phyloP scores from a whole-genome alignment of 345 rosid species.

The Eucalyptus fibrosa region DNA sequence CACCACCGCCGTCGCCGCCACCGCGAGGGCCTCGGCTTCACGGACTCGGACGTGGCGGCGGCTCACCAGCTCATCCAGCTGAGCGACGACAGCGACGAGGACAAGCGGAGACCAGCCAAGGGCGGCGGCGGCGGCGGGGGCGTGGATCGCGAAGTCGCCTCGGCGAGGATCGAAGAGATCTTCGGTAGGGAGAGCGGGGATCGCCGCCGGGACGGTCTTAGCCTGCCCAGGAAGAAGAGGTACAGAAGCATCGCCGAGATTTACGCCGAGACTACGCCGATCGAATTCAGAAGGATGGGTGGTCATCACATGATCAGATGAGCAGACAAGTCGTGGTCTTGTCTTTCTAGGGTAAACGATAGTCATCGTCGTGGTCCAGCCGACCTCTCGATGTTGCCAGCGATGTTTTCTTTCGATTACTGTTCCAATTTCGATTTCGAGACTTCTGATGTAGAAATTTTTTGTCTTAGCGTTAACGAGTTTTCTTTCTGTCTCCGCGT shows the following conservation, averaged over 20 bases:
- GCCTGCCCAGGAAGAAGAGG: slow-evolving; percentile 7
- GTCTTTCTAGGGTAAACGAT: neutral
- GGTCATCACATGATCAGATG: neutral
- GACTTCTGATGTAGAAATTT: neutral
- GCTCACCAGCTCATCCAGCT: slow-evolving; percentile 27
- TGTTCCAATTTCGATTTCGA: neutral
- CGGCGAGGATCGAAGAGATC: slow-evolving; percentile 15
- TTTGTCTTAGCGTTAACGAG: neutral
- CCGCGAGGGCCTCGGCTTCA: neutral
- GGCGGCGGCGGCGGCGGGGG: neutral
- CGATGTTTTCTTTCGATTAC: neutral
- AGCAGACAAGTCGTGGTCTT: neutral
- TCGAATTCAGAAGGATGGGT: neutral
- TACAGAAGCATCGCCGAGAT: slow-evolving; percentile 15
- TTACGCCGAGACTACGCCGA: slow-evolving; percentile 4
- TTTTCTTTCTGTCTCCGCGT: neutral
- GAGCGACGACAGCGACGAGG: slow-evolving; percentile 19
- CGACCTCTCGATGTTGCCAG: neutral
- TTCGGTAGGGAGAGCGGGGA: slow-evolving; percentile 14
- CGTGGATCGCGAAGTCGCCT: neutral
- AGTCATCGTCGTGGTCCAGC: neutral
- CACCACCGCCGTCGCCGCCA: neutral
- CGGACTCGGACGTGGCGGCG: slow-evolving; percentile 17
- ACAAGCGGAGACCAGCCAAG: neutral
- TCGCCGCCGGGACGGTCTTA: neutral